Percentiles rank a stretch among this genome's conserved stretches.
phyloP scores from a whole-genome alignment of 805 yeast species.

The Ogataea minuta region DNA sequence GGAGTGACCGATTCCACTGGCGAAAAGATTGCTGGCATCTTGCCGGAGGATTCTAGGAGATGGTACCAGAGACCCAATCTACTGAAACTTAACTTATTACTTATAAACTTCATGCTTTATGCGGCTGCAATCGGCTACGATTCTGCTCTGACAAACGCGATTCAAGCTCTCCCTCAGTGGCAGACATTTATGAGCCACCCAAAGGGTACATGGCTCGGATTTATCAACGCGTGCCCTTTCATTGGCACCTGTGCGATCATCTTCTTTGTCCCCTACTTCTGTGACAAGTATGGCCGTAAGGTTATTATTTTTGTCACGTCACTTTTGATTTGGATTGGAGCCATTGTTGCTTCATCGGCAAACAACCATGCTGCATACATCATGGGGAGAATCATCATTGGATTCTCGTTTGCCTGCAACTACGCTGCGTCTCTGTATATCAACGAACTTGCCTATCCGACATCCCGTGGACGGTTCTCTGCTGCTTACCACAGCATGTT shows the following conservation, averaged over 20 bases:
- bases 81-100: slow-evolving; percentile 10
- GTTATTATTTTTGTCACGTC: slow-evolving; percentile 10
- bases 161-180: slow-evolving; percentile 17
- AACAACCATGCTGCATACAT: slow-evolving; percentile 10
- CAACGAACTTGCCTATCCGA: slow-evolving; percentile 37
- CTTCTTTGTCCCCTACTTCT: slow-evolving; percentile 13
- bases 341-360: slow-evolving; percentile 12
- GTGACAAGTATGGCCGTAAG: slow-evolving; percentile 15
- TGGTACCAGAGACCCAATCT: slow-evolving; percentile 19
- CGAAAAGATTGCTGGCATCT: slow-evolving; percentile 11
- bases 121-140: slow-evolving; percentile 19
- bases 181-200: slow-evolving; percentile 14
- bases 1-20: slow-evolving; percentile 9
- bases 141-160: slow-evolving; percentile 17
- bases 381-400: slow-evolving; percentile 14
- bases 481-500: slow-evolving; percentile 39
- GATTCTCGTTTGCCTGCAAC: slow-evolving; percentile 13
- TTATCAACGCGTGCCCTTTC: slow-evolving; percentile 16
- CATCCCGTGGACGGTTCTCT: slow-evolving; percentile 29
- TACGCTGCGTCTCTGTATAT: slow-evolving; percentile 11
- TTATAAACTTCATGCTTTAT: slow-evolving; percentile 12
- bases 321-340: slow-evolving; percentile 12
- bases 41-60: slow-evolving; percentile 14
- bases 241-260: slow-evolving; percentile 14
- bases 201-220: slow-evolving; percentile 18